Conservation (phyloP, 192 early-diverging fungal species). For the Podila horticola region DNA sequence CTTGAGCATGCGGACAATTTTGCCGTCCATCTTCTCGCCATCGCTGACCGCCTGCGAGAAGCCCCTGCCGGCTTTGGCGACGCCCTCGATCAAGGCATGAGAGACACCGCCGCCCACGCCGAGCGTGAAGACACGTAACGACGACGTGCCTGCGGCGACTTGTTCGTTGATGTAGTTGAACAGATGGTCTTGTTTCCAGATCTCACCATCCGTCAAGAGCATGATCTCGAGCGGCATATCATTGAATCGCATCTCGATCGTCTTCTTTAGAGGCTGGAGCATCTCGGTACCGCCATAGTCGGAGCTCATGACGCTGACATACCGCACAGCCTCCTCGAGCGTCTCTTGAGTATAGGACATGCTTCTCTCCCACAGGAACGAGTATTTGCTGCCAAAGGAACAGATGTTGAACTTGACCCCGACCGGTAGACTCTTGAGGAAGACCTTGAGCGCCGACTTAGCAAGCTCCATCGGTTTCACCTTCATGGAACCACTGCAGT, state of each 20-base stretch:
- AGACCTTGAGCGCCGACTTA: constrained; percentile 51
- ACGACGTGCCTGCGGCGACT: not conserved
- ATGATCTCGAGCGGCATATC: constrained; percentile 56
- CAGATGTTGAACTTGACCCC: constrained; percentile 61
- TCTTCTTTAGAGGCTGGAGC: constrained; percentile 35
- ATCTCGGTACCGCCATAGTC: constrained; percentile 64
- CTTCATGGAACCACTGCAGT: constrained; percentile 63
- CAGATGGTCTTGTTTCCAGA: constrained; percentile 57
- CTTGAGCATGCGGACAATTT: constrained; percentile 65
- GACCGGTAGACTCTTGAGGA: constrained; percentile 60
- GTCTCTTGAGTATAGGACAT: constrained; percentile 44
- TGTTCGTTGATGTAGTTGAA: constrained; percentile 32
- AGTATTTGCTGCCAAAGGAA: constrained; percentile 51
- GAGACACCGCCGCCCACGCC: constrained; percentile 61
- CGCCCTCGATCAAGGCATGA: constrained; percentile 58
- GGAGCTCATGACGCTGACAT: constrained; percentile 48
- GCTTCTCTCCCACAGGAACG: constrained; percentile 52
- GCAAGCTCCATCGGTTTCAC: constrained; percentile 53
- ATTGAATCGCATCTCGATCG: constrained; percentile 17
- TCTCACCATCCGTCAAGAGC: constrained; percentile 57
- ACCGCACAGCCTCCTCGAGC: constrained; percentile 40
- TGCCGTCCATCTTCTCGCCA: constrained; percentile 60
- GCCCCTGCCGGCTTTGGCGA: constrained; percentile 60
- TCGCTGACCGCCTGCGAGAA: constrained; percentile 57
- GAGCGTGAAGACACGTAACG: constrained; percentile 58